Conservation (phyloP, 1,139 yeast species). For the Blastobotrys capitulatus region DNA sequence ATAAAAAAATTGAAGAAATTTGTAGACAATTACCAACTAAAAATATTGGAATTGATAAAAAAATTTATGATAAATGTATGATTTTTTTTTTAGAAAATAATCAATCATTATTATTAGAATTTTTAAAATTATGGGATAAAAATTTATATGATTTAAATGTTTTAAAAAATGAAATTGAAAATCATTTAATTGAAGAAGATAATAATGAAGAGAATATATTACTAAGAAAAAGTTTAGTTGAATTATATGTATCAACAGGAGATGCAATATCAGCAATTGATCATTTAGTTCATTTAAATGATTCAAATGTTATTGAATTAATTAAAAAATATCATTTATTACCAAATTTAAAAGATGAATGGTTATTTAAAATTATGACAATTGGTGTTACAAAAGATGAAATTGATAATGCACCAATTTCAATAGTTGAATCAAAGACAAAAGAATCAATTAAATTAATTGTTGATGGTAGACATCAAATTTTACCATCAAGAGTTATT, state of each 20-base stretch:
- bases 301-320: slow-evolving; percentile 51
- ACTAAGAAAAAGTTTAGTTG: slow-evolving; percentile 49
- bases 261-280: slow-evolving; percentile 59
- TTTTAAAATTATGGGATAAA: slow-evolving; percentile 55
- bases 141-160: slow-evolving; percentile 46
- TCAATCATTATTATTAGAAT: slow-evolving; percentile 34
- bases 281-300: slow-evolving; percentile 54
- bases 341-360: slow-evolving; percentile 39
- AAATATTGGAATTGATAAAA: slow-evolving; percentile 34
- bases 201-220: slow-evolving; percentile 23
- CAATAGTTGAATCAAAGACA: slow-evolving; percentile 39
- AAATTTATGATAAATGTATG: slow-evolving; percentile 50
- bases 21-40: slow-evolving; percentile 50
- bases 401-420: slow-evolving; percentile 39
- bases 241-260: slow-evolving; percentile 50
- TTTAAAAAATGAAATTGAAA: slow-evolving; percentile 47
- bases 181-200: slow-evolving; percentile 30
- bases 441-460: slow-evolving; percentile 48
- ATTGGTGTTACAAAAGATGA: slow-evolving; percentile 41
- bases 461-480: slow-evolving; percentile 61
- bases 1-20: slow-evolving; percentile 44
- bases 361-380: slow-evolving; percentile 50
- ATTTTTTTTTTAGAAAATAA: slow-evolving; percentile 43
- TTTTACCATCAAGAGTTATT: slow-evolving; percentile 49
- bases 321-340: slow-evolving; percentile 59